Evolutionary conservation across 192 early-diverging fungal genomes (phyloP).

Genomic region (Fimicolochytrium jonesii): DNA sequence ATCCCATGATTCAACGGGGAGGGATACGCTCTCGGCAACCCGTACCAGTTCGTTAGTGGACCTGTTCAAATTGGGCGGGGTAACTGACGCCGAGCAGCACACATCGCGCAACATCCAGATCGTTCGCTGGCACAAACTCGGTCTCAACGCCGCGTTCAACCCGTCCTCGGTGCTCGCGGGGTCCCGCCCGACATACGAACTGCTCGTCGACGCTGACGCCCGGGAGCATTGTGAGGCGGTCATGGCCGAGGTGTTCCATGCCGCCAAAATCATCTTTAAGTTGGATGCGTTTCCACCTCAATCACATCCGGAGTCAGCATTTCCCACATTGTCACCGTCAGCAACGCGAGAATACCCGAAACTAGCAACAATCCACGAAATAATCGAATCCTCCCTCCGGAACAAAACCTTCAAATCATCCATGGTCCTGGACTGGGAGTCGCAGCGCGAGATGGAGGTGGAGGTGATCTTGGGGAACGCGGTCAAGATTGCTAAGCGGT

Average conservation of each 20-base stretch:
- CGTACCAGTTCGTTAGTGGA: background rate
- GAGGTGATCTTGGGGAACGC: constrained; percentile 52
- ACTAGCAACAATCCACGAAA: constrained; percentile 30
- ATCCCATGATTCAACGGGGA: too few relatives aligned
- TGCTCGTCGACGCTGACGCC: constrained; percentile 16
- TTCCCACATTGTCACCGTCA: constrained; percentile 1
- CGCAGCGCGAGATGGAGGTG: constrained; percentile 49
- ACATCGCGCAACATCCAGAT: constrained; percentile 11
- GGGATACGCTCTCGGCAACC: background rate
- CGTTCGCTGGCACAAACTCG: constrained; percentile 33
- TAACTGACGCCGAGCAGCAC: constrained; percentile 15
- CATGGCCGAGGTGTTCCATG: constrained; percentile 26
- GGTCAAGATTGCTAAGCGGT: constrained; percentile 36
- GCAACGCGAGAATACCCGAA: too few relatives aligned
- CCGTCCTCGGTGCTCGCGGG: constrained; percentile 27
- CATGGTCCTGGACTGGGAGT: constrained; percentile 58
- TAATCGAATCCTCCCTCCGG: constrained; percentile 22
- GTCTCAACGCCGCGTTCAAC: constrained; percentile 35
- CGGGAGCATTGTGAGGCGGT: constrained; percentile 1
- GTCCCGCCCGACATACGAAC: constrained; percentile 9
- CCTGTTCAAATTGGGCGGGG: constrained; percentile 11
- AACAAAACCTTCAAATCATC: constrained; percentile 40
- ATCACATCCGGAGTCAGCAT: too few relatives aligned
- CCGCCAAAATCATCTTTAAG: constrained; percentile 6
- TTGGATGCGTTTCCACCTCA: background rate